A percentile compares a stretch with the other conserved stretches of the same genome.
Evolutionary conservation across 306 rosid species (phyloP).

Genomic region (Quercus rubra): DNA sequence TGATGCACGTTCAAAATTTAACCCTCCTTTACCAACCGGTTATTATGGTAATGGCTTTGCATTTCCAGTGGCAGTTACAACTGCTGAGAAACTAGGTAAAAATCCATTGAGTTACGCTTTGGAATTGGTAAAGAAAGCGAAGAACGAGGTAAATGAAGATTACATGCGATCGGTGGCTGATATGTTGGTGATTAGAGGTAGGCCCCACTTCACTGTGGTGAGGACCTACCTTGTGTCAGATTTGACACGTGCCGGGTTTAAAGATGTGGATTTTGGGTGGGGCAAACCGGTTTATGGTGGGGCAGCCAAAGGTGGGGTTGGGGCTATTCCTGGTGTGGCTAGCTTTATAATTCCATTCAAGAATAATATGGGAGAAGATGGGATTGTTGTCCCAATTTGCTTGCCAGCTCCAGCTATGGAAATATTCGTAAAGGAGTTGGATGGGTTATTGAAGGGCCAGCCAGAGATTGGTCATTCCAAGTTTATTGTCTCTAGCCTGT

Average conservation of each 20-base stretch:
- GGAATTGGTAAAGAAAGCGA: conserved; percentile 29
- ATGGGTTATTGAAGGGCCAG: neutral
- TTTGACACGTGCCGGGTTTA: neutral
- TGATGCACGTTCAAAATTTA: neutral
- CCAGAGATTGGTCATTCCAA: neutral
- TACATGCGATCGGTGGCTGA: conserved; percentile 44
- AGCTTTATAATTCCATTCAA: neutral
- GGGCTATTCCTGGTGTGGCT: neutral
- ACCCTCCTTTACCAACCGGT: conserved; percentile 4
- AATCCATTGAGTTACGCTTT: conserved; percentile 20
- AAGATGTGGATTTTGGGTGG: conserved; percentile 45
- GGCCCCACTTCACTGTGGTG: neutral
- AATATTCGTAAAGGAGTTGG: conserved; percentile 33
- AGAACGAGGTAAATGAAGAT: conserved; percentile 20
- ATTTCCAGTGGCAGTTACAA: neutral
- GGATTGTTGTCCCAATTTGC: conserved; percentile 27
- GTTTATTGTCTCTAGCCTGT: neutral
- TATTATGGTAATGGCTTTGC: conserved; percentile 31
- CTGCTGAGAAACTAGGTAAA: neutral
- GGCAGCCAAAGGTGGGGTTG: conserved; percentile 2
- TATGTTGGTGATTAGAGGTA: conserved; percentile 25
- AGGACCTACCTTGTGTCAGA: conserved; percentile 30
- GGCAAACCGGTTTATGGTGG: conserved; percentile 39
- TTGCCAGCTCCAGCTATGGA: conserved; percentile 40
- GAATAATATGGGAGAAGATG: conserved; percentile 32